These are phyloP conservation scores for Barnettozyma sp. DNA, from an alignment of 805 yeast genomes.

Conservation along the genomic window DNA sequence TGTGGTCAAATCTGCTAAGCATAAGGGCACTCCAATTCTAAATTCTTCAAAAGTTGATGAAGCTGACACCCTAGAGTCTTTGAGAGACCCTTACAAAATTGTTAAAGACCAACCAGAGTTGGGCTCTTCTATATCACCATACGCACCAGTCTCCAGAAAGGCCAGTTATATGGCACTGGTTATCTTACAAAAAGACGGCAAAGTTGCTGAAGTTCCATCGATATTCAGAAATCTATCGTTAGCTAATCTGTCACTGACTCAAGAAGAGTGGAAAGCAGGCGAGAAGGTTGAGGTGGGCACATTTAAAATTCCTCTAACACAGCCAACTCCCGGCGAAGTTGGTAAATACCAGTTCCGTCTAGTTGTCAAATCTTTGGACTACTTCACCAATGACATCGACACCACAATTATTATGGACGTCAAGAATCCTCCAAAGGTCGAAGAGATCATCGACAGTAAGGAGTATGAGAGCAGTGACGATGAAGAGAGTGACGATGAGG, in stretches of 20 bases:
- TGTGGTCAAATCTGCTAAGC: conserved; percentile 64
- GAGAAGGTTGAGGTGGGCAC: conserved; percentile 48
- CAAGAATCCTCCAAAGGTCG: conserved; percentile 42
- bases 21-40: conserved; percentile 36
- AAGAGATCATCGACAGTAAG: conserved; percentile 48
- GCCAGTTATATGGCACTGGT: conserved; percentile 63
- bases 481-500: conserved; percentile 37
- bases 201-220: conserved; percentile 64
- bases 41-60: conserved; percentile 38
- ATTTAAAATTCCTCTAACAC: conserved; percentile 63
- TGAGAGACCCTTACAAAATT: conserved; percentile 64
- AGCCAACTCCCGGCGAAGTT: conserved; percentile 68
- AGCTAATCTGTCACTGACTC: conserved; percentile 46
- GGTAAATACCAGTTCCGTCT: conserved; percentile 68
- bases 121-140: conserved; percentile 65
- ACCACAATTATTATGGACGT: conserved; percentile 69
- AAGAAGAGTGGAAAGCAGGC: conserved; percentile 37
- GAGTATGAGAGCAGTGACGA: conserved; percentile 36
- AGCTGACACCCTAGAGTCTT: conserved; percentile 53
- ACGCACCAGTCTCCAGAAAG: conserved; percentile 53
- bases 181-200: conserved; percentile 69
- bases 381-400: conserved; percentile 77
- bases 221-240: conserved; percentile 45
- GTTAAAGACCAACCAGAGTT: conserved; percentile 64
- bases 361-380: conserved; percentile 62